Evolutionary conservation across 805 yeast species (phyloP).

Genomic region (Saturnispora mendoncae): DNA sequence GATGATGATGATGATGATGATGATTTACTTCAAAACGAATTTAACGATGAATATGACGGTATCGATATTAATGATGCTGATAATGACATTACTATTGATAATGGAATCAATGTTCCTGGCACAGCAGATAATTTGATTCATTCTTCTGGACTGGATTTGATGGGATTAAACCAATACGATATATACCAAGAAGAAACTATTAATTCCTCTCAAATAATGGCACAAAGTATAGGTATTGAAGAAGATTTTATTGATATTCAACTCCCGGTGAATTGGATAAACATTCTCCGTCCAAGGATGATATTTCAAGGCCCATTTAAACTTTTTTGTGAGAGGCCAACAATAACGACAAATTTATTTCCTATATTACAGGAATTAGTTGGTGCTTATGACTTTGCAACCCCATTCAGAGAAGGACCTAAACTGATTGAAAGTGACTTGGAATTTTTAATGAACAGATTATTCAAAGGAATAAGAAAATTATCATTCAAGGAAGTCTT

Average conservation of each 20-base stretch:
- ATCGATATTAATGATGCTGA: slow-evolving; percentile 14
- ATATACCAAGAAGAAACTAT: not conserved
- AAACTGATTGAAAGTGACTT: slow-evolving; percentile 4
- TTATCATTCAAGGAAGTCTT: slow-evolving; percentile 7
- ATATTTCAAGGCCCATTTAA: slow-evolving; percentile 7
- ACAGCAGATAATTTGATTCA: not conserved
- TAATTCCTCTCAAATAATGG: not conserved
- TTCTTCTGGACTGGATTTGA: not conserved
- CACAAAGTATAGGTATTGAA: not conserved
- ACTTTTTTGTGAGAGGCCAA: not conserved
- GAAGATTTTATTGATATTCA: not conserved
- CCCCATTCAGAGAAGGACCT: slow-evolving; percentile 5
- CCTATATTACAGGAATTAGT: slow-evolving; percentile 8
- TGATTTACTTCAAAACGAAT: too few relatives aligned
- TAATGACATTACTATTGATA: slow-evolving; percentile 11
- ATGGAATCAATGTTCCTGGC: not conserved
- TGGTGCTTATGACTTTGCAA: not conserved
- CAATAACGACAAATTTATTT: not conserved
- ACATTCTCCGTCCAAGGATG: slow-evolving; percentile 3
- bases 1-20: slow-evolving; percentile 19
- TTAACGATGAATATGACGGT: slow-evolving; percentile 10
- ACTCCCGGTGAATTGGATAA: slow-evolving; percentile 3
- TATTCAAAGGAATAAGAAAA: slow-evolving; percentile 5
- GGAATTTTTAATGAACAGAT: slow-evolving; percentile 2
- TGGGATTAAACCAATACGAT: slow-evolving; percentile 1